Base-by-base conservation (phyloP, 495 filamentous ascomycete species). In the Neurospora discreta region DNA sequence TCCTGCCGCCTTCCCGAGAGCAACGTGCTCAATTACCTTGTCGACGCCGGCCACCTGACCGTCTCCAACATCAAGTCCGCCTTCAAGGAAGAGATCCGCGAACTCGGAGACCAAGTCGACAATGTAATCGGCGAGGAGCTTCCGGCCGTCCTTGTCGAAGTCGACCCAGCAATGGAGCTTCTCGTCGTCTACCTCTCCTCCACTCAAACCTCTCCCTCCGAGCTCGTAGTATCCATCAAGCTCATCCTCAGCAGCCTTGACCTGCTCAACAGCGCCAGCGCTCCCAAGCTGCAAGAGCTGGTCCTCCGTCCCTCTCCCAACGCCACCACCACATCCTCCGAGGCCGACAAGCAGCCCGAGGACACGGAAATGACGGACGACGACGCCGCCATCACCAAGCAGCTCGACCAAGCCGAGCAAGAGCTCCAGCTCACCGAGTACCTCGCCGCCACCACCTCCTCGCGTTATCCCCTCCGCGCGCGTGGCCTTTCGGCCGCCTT, bases 21-120 rank as follows among this genome's bases (percentile, higher is more conserved):
- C 75, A 80, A 87, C 80, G 73, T 89, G 74, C 78, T 87, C 72
- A 83, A 85, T 20, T 92, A 90, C 82, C 84, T 94, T 1, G 83
- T 89, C 20, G 80, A 85, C 40, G 81, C 85, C 9, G 89, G 90
- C n/a, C 85, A 91, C 71, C 72, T 94, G 41, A 88, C 86, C 11
- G 74, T 84, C 1, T 84, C 86, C 15, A 90, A 90, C 68, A 80
- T 93, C 43, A 89, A 89, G 72, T 85, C 84, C 73, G 81, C 90
- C 71, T 80, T 91, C 81, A 79, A 83, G 80, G 80, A 83, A 43
- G 86, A 85, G 74, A 83, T 83, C 0, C 77, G 70, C n/a, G 81
- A 79, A 26, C 70, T 74, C 38, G 26, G 52, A 9, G 80, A 84
- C 38, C 76, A 81, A 26, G 70, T 72, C 13, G 82, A 84, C 44